phyloP scores from a whole-genome alignment of 169 alveolate genomes.

The Eimeria tenella region DNA sequence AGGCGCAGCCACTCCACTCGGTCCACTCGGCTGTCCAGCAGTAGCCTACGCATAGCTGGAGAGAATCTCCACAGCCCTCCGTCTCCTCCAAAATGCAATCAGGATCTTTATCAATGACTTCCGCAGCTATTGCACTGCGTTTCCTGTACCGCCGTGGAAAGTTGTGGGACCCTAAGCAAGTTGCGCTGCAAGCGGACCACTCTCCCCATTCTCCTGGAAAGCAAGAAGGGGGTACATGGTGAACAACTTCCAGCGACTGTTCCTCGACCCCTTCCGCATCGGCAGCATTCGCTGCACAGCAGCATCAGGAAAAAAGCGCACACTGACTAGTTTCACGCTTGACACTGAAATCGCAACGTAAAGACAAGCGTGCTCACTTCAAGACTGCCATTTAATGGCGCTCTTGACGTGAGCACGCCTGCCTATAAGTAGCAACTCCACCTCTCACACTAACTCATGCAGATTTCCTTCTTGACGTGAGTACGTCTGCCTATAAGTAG shows the following conservation, averaged over 20 bases:
- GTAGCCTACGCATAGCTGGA: conserved; percentile 17
- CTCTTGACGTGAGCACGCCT: neutral
- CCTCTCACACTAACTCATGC: neutral
- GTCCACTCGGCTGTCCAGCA: conserved; percentile 69
- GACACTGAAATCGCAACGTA: no score
- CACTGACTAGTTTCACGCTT: neutral
- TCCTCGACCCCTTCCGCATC: neutral
- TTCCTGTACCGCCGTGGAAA: conserved; percentile 31
- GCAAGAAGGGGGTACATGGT: conserved; percentile 26
- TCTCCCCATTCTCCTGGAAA: conserved; percentile 55
- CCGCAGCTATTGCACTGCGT: conserved; percentile 16
- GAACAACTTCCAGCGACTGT: neutral
- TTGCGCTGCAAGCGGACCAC: conserved; percentile 66
- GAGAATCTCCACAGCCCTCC: conserved; percentile 7
- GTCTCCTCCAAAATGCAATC: conserved; percentile 48
- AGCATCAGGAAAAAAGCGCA: neutral
- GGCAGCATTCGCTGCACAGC: conserved; percentile 13
- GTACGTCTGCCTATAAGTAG: neutral
- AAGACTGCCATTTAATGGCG: neutral
- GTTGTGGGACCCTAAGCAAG: neutral
- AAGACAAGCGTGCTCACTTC: no score
- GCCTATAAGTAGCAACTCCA: neutral
- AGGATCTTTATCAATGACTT: neutral
- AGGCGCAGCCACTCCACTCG: conserved; percentile 14
- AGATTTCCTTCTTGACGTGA: neutral